Evolutionary conservation across 73 alveolate species (phyloP).

Genomic region (Paramecium biaurelia): DNA sequence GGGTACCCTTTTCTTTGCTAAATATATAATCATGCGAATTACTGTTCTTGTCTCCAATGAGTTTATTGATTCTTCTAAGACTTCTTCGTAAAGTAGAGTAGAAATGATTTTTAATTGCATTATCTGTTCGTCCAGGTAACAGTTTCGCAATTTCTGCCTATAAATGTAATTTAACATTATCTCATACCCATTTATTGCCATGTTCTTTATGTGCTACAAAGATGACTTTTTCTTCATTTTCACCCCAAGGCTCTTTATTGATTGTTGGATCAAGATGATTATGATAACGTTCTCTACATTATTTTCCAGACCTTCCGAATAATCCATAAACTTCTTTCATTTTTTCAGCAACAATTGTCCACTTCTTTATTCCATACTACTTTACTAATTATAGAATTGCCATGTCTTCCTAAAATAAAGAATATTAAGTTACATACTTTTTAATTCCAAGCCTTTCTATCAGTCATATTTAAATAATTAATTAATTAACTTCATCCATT

Average conservation of each 20-base stretch:
- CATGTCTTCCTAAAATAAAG: constrained; percentile 73
- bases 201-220: constrained; percentile 87
- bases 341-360: constrained; percentile 82
- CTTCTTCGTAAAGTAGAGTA: constrained; percentile 77
- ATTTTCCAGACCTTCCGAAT: constrained; percentile 89
- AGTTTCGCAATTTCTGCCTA: constrained; percentile 66
- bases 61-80: constrained; percentile 63
- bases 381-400: constrained; percentile 78
- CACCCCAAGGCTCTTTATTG: constrained; percentile 89
- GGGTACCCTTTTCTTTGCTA: constrained; percentile 56
- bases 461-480: constrained; percentile 43
- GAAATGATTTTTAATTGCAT: constrained; percentile 82
- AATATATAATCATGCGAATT: neutral
- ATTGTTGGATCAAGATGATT: constrained; percentile 95
- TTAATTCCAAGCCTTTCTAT: constrained; percentile 56
- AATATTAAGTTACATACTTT: neutral
- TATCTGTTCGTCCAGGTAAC: constrained; percentile 73
- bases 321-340: constrained; percentile 70
- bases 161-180: neutral
- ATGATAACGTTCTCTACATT: constrained; percentile 98
- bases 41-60: constrained; percentile 65
- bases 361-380: constrained; percentile 79
- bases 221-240: constrained; percentile 91
- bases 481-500: neutral
- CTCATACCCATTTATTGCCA: constrained; percentile 93